Evolutionary conservation across 1,139 yeast species (phyloP), one percentile per base, ranked within the genome.

Genomic region (Kluyveromyces sp.): DNA sequence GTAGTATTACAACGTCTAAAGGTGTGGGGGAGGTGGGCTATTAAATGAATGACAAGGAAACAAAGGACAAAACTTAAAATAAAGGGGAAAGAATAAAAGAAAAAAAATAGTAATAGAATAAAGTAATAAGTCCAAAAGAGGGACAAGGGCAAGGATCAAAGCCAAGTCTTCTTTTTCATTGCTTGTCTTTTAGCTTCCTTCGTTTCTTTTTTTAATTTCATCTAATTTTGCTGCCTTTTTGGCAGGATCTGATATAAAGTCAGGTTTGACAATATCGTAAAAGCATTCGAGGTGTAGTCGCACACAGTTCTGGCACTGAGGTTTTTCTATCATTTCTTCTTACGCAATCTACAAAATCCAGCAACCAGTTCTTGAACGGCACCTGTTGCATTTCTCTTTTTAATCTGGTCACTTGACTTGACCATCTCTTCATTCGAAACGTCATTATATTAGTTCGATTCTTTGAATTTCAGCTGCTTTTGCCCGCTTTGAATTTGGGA

Each of bases 331-430:
- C 88, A 81, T 49, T 81, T 74, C 58, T 81, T 81, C 56, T 81
- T 79, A 42, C 88, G 72, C 27, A 80, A 65, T 49, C 87, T 61
- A 57, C 87, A 81, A 4, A n/a, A 83, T 81, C 86, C 86, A 81
- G 55, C 87, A 81, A 0, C 87, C 87, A 35, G 67, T 70, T 51
- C 75, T 75, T 1, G 83, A 78, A 48, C 83, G 66, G 73, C 68
- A 4, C 59, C 64, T 30, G 58, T 48, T 2, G 53, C 43, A 36
- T 51, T 51, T 41, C 55, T 57, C 38, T 54, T 56, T 27, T 43
- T 45, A 7, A 47, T 47, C 33, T 39, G 46, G 25, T 30, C 39
- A 25, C 38, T 45, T 32, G 41, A 37, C 25, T 31, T 43, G 34
- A 35, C 38, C 38, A 41, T 41, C 33, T 41, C 39, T 21, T 41